Evolutionary conservation across 2,329 filamentous ascomycete genomes (phyloP).

Genomic region (Capronia coronata): DNA sequence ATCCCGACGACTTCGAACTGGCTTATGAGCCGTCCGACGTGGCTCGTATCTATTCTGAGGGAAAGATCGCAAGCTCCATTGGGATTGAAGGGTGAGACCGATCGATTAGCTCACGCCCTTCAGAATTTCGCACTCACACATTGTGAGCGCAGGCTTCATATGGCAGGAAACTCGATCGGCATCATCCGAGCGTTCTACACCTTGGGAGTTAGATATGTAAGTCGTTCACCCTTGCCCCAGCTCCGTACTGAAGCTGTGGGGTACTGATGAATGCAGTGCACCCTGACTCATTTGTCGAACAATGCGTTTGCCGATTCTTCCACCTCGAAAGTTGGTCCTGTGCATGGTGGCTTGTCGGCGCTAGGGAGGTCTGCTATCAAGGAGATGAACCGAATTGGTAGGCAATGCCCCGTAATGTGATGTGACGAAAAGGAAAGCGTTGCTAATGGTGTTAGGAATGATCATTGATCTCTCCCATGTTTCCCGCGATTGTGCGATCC

Average conservation of each 20-base stretch:
- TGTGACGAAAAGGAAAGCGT: too few relatives aligned
- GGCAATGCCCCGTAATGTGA: neutral
- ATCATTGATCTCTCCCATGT: constrained; percentile 30
- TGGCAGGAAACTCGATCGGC: constrained; percentile 28
- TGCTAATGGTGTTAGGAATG: too few relatives aligned
- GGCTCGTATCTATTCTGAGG: constrained; percentile 19
- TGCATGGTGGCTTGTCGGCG: constrained; percentile 23
- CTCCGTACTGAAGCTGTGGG: too few relatives aligned
- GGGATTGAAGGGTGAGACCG: constrained; percentile 28
- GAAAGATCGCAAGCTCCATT: constrained; percentile 25
- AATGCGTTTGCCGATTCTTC: constrained; percentile 25
- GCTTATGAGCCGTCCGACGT: constrained; percentile 24
- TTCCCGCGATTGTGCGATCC: constrained; percentile 27
- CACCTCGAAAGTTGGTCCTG: neutral
- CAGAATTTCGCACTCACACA: too few relatives aligned
- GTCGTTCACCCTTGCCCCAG: too few relatives aligned
- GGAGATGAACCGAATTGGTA: constrained; percentile 29
- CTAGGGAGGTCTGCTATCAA: constrained; percentile 26
- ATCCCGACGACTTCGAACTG: constrained; percentile 26
- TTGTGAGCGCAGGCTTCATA: constrained; percentile 24
- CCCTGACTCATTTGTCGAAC: constrained; percentile 28
- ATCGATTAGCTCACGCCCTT: too few relatives aligned
- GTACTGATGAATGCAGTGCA: constrained; percentile 20
- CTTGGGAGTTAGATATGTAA: constrained; percentile 24
- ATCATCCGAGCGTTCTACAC: constrained; percentile 26